These are phyloP conservation scores for Elongisporangium undulatum DNA, from an alignment of 352 stramenopile genomes.

Conservation along the genomic window DNA sequence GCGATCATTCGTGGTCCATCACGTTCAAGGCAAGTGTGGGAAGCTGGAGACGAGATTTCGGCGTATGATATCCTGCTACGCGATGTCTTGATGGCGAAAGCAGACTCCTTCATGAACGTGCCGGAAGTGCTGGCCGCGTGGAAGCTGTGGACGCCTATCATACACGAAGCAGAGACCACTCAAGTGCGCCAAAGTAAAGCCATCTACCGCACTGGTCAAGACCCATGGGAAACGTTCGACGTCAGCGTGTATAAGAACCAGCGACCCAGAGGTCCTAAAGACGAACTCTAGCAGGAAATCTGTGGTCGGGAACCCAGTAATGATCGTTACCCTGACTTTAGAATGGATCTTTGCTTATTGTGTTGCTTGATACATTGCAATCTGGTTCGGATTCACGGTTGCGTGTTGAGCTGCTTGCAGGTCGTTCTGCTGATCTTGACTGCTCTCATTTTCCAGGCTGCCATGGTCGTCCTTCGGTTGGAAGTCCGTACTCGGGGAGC, in stretches of 20 bases:
- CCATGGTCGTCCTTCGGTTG: too few relatives aligned
- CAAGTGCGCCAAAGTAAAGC: neutral
- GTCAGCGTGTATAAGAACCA: neutral
- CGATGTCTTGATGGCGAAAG: slow-evolving; percentile 14
- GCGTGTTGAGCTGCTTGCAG: too few relatives aligned
- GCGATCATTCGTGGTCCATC: slow-evolving; percentile 5
- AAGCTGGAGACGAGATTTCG: slow-evolving; percentile 23
- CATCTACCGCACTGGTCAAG: neutral
- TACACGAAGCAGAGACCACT: slow-evolving; percentile 23
- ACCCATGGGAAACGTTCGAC: slow-evolving; percentile 1
- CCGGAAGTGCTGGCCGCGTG: slow-evolving; percentile 61
- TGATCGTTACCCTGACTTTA: too few relatives aligned
- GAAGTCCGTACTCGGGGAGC: too few relatives aligned
- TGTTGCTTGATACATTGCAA: too few relatives aligned
- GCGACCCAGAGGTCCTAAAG: slow-evolving; percentile 8
- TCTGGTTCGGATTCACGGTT: too few relatives aligned
- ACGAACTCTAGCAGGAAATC: slow-evolving; percentile 10
- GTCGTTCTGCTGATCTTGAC: too few relatives aligned
- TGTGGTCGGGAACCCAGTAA: too few relatives aligned
- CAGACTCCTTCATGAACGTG: slow-evolving; percentile 38
- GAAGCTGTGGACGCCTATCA: slow-evolving; percentile 55
- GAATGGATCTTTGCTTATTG: too few relatives aligned
- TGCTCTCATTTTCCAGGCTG: too few relatives aligned
- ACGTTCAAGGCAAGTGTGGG: slow-evolving; percentile 8
- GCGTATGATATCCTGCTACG: slow-evolving; percentile 32